These are phyloP conservation scores for Chaetomium sp. DNA, from an alignment of 2,329 filamentous ascomycete species.

Conservation along the genomic window DNA sequence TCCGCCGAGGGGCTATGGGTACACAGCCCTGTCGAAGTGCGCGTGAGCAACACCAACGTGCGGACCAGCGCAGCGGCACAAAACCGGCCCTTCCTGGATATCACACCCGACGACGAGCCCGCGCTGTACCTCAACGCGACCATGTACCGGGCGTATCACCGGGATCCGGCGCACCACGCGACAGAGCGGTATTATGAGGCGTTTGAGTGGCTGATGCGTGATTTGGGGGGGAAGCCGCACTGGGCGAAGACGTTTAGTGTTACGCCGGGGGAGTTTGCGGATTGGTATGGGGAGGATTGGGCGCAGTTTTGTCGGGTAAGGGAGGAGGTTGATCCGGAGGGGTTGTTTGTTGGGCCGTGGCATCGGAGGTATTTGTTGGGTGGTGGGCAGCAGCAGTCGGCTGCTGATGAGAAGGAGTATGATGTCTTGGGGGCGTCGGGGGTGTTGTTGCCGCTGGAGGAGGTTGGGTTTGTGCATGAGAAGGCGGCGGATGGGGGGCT, in stretches of 20 bases:
- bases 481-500: constrained; percentile 18
- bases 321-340: constrained; percentile 61
- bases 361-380: constrained; percentile 62
- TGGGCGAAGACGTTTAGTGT: constrained; percentile 75
- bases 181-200: constrained; percentile 65
- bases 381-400: constrained; percentile 6
- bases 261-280: constrained; percentile 47
- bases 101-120: constrained; percentile 53
- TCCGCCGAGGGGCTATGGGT: constrained; percentile 62
- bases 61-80: constrained; percentile 27
- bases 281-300: constrained; percentile 57
- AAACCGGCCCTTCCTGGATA: constrained; percentile 47
- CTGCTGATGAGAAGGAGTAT: background rate
- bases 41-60: constrained; percentile 57
- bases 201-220: constrained; percentile 77
- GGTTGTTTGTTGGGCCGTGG: constrained; percentile 85
- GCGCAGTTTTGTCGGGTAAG: constrained; percentile 56
- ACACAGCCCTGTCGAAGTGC: constrained; percentile 72
- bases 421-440: no score
- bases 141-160: constrained; percentile 66
- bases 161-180: constrained; percentile 59
- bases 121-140: constrained; percentile 77
- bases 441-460: constrained; percentile 24
- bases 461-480: constrained; percentile 21
- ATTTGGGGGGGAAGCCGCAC: constrained; percentile 66